Percentiles rank a stretch among this genome's conserved stretches.
Evolutionary conservation across 345 rosid species (phyloP).

Genomic region (Carallia pectinifolia): DNA sequence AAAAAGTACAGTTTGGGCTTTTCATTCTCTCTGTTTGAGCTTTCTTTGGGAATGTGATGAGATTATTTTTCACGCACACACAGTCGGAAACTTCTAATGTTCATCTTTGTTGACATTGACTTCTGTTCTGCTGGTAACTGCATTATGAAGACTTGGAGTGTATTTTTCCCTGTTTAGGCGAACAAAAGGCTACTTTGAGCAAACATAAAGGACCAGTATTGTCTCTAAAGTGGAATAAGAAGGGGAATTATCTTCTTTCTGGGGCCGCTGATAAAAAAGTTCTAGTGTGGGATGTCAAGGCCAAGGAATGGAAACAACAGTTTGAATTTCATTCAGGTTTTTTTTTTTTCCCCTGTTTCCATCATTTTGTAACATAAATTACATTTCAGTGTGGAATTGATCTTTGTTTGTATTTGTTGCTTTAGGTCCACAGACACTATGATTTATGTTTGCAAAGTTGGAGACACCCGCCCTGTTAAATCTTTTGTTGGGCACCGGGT

Average conservation of each 20-base stretch:
- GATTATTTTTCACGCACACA: too few species aligned
- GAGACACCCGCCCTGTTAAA: constrained; percentile 73
- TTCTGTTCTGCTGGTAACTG: neutral
- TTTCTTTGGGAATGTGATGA: too few species aligned
- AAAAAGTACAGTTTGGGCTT: too few species aligned
- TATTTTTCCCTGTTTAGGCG: constrained; percentile 50
- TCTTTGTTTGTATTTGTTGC: neutral
- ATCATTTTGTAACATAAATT: neutral
- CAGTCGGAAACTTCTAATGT: neutral
- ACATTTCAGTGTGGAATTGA: constrained; percentile 6
- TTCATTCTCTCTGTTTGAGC: too few species aligned
- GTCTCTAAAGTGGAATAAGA: constrained; percentile 98
- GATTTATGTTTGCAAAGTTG: constrained; percentile 95
- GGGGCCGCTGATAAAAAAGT: constrained; percentile 97
- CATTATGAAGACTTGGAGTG: constrained; percentile 1
- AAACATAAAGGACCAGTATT: constrained; percentile 97
- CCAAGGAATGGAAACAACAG: constrained; percentile 91
- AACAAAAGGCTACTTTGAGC: constrained; percentile 72
- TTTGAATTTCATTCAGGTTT: constrained; percentile 89
- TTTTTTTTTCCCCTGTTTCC: neutral
- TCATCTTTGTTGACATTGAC: neutral
- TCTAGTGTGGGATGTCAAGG: constrained; percentile 97
- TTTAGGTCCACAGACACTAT: constrained; percentile 82
- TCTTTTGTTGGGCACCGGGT: constrained; percentile 94
- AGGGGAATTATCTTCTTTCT: constrained; percentile 95